Conservation (phyloP, 768 basidiomycete genomes). For the Russula sp. region DNA sequence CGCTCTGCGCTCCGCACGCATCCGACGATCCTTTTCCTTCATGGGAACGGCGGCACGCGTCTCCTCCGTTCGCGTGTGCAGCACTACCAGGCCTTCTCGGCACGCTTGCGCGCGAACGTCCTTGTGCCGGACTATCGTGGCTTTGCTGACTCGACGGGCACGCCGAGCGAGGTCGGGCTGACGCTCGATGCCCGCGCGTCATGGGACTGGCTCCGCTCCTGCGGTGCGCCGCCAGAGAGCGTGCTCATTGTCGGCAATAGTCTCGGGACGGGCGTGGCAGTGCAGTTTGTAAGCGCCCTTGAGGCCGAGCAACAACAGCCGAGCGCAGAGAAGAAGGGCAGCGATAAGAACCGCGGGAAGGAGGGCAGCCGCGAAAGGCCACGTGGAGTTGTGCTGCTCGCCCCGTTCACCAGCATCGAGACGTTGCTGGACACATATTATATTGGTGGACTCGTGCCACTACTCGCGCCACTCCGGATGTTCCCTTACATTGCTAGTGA, state of each 20-base stretch:
- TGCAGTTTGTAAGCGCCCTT: slow-evolving; percentile 37
- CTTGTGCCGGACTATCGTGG: slow-evolving; percentile 89
- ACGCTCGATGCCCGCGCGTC: slow-evolving; percentile 67
- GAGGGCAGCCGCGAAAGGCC: slow-evolving; percentile 28
- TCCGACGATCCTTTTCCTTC: slow-evolving; percentile 87
- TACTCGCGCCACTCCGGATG: slow-evolving; percentile 61
- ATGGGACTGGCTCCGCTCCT: slow-evolving; percentile 67
- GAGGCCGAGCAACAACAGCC: slow-evolving; percentile 31
- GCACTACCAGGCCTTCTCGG: slow-evolving; percentile 59
- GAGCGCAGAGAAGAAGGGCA: neutral
- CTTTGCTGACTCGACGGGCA: slow-evolving; percentile 79
- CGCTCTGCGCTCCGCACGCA: slow-evolving; percentile 46
- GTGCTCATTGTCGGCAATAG: slow-evolving; percentile 82
- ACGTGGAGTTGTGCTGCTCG: slow-evolving; percentile 38
- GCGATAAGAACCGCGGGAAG: neutral
- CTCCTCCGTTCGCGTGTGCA: slow-evolving; percentile 61
- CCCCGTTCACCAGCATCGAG: slow-evolving; percentile 34
- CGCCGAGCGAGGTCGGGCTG: slow-evolving; percentile 72
- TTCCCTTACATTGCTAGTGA: slow-evolving; percentile 59
- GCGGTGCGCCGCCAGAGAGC: slow-evolving; percentile 51
- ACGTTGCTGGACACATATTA: slow-evolving; percentile 62
- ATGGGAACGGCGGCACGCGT: slow-evolving; percentile 84
- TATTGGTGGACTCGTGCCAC: slow-evolving; percentile 58
- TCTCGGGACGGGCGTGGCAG: slow-evolving; percentile 76
- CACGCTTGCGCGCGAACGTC: slow-evolving; percentile 66